phyloP scores from a whole-genome alignment of 2,329 filamentous ascomycete species.

The Claviceps sp. region DNA sequence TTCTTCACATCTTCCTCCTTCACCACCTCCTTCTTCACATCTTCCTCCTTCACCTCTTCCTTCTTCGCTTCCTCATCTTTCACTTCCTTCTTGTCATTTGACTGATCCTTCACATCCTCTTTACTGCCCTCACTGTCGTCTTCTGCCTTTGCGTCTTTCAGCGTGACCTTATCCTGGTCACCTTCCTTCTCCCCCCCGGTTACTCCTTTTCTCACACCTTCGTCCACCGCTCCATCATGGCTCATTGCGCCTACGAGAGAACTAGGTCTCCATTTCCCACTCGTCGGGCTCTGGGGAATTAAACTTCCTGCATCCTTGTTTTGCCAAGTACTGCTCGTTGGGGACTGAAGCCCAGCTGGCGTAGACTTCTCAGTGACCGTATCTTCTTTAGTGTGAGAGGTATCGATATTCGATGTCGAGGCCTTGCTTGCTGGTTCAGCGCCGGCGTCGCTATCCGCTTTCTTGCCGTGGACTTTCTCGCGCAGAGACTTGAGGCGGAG shows the following conservation, averaged over 20 bases:
- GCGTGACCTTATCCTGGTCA: slow-evolving; percentile 24
- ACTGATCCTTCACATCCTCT: no score
- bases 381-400: slow-evolving; percentile 1
- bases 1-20: slow-evolving; percentile 11
- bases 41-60: slow-evolving; percentile 13
- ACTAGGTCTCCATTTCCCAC: slow-evolving; percentile 5
- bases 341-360: slow-evolving; percentile 17
- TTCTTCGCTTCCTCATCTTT: slow-evolving; percentile 9
- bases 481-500: slow-evolving; percentile 38
- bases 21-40: slow-evolving; percentile 9
- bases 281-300: slow-evolving; percentile 10
- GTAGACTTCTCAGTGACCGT: slow-evolving; percentile 5
- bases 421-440: neutral
- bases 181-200: slow-evolving; percentile 21
- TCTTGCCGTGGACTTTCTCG: slow-evolving; percentile 41
- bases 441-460: slow-evolving; percentile 11
- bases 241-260: slow-evolving; percentile 16
- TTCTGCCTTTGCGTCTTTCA: slow-evolving; percentile 12
- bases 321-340: slow-evolving; percentile 6
- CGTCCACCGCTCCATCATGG: slow-evolving; percentile 9
- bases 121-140: slow-evolving; percentile 15
- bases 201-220: slow-evolving; percentile 20
- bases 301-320: neutral
- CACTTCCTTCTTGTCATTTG: no score
- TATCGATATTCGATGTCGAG: neutral